A percentile compares a stretch with the other conserved stretches of the same genome.
These are phyloP conservation scores for Cordyceps militaris DNA, from an alignment of 2,329 filamentous ascomycete species.

Conservation along the genomic window DNA sequence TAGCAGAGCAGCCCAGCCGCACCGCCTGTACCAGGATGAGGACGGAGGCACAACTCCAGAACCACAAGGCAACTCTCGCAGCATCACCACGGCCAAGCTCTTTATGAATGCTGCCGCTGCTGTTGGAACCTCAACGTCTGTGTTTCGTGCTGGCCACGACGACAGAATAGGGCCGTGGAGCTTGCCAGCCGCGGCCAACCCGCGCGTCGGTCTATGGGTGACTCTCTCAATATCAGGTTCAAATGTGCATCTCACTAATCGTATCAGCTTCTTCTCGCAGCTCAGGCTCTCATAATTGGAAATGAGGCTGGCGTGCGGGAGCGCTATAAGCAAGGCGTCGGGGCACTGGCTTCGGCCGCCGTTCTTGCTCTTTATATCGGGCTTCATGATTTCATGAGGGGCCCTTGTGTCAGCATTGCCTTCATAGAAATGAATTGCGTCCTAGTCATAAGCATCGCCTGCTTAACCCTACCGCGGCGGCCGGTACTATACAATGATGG, in stretches of 20 bases:
- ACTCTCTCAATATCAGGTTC: neutral
- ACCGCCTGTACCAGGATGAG: neutral
- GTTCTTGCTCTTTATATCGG: neutral
- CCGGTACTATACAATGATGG: slow-evolving; percentile 53
- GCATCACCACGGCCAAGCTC: neutral
- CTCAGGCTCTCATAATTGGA: neutral
- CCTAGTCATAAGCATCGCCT: slow-evolving; percentile 34
- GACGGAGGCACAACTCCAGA: neutral
- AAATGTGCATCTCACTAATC: neutral
- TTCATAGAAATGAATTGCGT: slow-evolving; percentile 13
- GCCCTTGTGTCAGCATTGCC: neutral
- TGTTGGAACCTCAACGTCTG: neutral
- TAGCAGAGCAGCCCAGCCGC: neutral
- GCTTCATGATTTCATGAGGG: too few species aligned
- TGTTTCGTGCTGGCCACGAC: neutral
- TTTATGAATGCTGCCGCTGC: neutral
- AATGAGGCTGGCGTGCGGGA: neutral
- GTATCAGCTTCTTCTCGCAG: neutral
- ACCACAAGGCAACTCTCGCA: neutral
- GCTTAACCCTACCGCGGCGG: slow-evolving; percentile 50
- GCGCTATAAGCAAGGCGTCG: neutral
- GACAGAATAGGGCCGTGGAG: neutral
- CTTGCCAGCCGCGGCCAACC: neutral
- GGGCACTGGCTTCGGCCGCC: neutral
- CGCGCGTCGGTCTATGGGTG: neutral